Conservation (phyloP, 2,329 filamentous ascomycete genomes). For the Cordyceps tenuipes region DNA sequence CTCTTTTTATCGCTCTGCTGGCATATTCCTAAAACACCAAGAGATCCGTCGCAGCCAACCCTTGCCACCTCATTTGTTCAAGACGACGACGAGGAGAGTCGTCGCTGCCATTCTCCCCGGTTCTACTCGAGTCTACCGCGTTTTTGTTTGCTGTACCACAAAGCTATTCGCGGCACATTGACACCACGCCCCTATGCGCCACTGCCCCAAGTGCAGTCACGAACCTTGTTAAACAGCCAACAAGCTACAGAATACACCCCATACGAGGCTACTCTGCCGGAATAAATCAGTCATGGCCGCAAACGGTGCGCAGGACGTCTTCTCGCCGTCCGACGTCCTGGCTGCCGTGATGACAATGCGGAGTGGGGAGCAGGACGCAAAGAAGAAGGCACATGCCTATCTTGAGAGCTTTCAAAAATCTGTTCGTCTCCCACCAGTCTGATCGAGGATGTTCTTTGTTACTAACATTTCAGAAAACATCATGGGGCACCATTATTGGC, state of each 20-base stretch:
- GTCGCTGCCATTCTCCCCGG: constrained; percentile 4
- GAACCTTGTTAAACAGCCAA: not conserved
- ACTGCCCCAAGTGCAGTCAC: not conserved
- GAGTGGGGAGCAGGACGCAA: constrained; percentile 70
- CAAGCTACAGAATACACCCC: not conserved
- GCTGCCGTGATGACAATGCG: constrained; percentile 89
- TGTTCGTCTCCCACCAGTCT: constrained; percentile 39
- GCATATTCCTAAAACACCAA: constrained; percentile 1
- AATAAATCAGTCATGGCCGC: constrained; percentile 56
- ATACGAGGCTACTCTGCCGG: not conserved
- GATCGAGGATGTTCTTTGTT: constrained; percentile 10
- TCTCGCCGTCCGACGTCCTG: constrained; percentile 67
- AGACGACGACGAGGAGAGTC: constrained; percentile 4
- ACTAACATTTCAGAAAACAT: constrained; percentile 57
- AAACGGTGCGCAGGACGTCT: constrained; percentile 58
- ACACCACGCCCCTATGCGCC: not conserved
- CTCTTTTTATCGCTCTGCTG: constrained; percentile 20
- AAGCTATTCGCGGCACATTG: not conserved
- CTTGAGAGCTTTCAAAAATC: constrained; percentile 97
- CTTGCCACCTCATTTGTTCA: not conserved
- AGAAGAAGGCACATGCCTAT: constrained; percentile 85
- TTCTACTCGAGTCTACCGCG: not conserved
- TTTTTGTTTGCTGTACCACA: not conserved
- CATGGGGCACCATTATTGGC: constrained; percentile 81
- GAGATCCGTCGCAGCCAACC: not conserved